A percentile compares a stretch with the other conserved stretches of the same genome.
Evolutionary conservation across 2,329 filamentous ascomycete species (phyloP).

Genomic region (Pseudonectria buxi): DNA sequence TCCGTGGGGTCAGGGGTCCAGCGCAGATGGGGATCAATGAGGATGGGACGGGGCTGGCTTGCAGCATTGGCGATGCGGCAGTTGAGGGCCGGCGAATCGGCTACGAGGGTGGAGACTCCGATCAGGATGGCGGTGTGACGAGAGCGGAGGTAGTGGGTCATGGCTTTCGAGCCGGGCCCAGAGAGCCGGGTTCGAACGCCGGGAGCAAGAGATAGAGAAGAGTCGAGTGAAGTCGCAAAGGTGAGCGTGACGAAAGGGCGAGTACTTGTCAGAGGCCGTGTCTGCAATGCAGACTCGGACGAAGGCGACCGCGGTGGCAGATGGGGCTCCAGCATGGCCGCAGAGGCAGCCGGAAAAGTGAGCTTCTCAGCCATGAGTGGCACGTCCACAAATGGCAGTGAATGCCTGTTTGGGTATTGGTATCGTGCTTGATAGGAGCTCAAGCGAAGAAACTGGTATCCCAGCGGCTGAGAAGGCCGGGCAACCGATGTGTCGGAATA

Average conservation of each 20-base stretch:
- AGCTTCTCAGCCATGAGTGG: constrained; percentile 28
- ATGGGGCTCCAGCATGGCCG: constrained; percentile 26
- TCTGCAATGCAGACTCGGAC: background rate
- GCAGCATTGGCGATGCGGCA: constrained; percentile 61
- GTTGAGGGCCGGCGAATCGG: constrained; percentile 81
- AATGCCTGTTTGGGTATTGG: too few species aligned
- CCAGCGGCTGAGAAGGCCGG: too few species aligned
- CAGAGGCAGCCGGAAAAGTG: constrained; percentile 25
- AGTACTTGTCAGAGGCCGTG: background rate
- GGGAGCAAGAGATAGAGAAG: constrained; percentile 66
- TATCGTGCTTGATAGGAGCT: too few species aligned
- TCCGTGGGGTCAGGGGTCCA: constrained; percentile 58
- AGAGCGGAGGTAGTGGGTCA: constrained; percentile 87
- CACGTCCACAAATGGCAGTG: background rate
- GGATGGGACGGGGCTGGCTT: constrained; percentile 70
- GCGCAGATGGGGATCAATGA: constrained; percentile 72
- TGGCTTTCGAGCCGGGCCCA: constrained; percentile 74
- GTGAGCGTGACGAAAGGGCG: constrained; percentile 67
- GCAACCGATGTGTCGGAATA: too few species aligned
- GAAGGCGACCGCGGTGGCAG: constrained; percentile 26
- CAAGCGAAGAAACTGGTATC: too few species aligned
- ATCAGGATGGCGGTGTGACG: constrained; percentile 79
- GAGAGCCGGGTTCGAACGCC: constrained; percentile 79
- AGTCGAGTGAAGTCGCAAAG: constrained; percentile 86
- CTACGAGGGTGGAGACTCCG: constrained; percentile 74